Evolutionary conservation across 768 basidiomycete species (phyloP), one percentile per base, ranked within the genome.

Genomic region (Mycena venus): DNA sequence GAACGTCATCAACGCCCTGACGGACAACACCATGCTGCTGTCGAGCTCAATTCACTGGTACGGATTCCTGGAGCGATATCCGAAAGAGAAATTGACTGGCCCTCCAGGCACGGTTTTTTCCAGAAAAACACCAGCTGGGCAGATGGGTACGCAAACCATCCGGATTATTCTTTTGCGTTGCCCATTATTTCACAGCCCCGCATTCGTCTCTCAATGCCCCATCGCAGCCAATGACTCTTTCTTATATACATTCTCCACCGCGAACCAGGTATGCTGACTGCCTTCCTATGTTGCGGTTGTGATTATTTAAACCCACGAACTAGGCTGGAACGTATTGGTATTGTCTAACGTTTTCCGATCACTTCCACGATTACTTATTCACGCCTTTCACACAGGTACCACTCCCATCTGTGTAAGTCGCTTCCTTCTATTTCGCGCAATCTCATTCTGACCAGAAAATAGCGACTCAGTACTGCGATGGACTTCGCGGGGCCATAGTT

Each of bases 391-490:
- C n/a, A n/a, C n/a, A 38, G 12, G 49, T 55, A 11, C n/a, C 68
- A 40, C 29, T 19, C 31, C 17, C 42, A 32, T 29, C 29, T 59
- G 38, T 63, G 29, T 70, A 60, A 15, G 51, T 53, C 25, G 7
- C 25, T 53, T 15, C 17, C 31, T 25, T 29, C 19, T 21, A 32
- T 17, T 32, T 29, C 19, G 8, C n/a, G 31, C 2, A 15, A 34
- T 21, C 31, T 21, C 10, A 7, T n/a, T 34, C 19, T 34, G 31
- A 31, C 34, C 10, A 21, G 21, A 7, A 23, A 6, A 72, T 76
- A 53, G 71, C 77, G 14, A 80, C 80, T 8, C 86, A 88, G 75
- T 87, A 86, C 67, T 88, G 86, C 38, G 86, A 88, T 36, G 86
- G 88, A 8, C 82, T 89, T 60, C 82, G 88, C 38, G 88, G 88